Evolutionary conservation across 2,329 filamentous ascomycete species (phyloP).

Genomic region (Furcasterigmium furcatum): DNA sequence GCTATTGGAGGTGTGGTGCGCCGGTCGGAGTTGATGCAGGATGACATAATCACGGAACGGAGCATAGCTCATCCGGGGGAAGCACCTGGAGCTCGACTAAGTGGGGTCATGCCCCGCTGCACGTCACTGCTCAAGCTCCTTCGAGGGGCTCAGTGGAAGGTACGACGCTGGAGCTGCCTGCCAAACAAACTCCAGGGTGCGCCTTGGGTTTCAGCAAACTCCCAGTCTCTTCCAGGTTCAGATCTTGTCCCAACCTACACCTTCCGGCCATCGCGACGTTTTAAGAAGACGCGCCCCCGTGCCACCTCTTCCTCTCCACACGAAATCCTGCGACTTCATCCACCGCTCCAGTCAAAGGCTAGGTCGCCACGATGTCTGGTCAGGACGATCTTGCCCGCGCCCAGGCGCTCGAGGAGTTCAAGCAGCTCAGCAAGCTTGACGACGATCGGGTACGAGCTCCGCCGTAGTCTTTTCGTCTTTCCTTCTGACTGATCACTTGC

Average conservation of each 20-base stretch:
- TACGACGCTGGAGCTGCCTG: conserved; percentile 11
- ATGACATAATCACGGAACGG: conserved; percentile 4
- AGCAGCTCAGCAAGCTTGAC: conserved; percentile 6
- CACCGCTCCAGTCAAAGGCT: background rate
- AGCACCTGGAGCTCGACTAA: too few species aligned
- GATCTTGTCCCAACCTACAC: too few species aligned
- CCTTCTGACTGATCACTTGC: background rate
- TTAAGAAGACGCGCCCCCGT: too few species aligned
- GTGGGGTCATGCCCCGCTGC: conserved; percentile 1
- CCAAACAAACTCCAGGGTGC: too few species aligned
- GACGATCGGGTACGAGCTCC: conserved; percentile 9
- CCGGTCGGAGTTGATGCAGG: background rate
- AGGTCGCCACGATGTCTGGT: conserved; percentile 27
- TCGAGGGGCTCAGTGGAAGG: conserved; percentile 2
- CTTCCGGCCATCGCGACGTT: too few species aligned
- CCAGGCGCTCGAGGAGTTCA: background rate
- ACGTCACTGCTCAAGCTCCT: conserved; percentile 3
- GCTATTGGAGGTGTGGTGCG: background rate
- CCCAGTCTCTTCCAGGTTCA: too few species aligned
- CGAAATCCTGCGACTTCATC: too few species aligned
- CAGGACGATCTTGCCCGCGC: conserved; percentile 30
- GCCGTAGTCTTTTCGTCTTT: background rate
- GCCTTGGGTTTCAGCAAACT: too few species aligned
- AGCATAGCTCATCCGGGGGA: background rate
- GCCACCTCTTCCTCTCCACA: too few species aligned